Evolutionary conservation across 441 rosid genomes (phyloP).

Genomic region (Metrosideros polymorpha): DNA sequence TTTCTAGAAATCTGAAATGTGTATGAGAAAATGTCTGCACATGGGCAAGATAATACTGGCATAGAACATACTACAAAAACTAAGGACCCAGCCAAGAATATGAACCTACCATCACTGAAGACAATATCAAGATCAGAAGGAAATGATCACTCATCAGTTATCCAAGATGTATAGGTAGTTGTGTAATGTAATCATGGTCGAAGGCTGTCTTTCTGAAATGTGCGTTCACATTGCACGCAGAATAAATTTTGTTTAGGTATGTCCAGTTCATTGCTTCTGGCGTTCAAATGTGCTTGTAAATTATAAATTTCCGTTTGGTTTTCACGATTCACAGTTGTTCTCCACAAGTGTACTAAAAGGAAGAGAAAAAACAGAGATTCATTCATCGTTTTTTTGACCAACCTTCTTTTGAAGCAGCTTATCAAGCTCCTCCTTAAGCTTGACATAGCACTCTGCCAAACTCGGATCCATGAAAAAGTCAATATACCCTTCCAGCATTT

Average conservation of each 20-base stretch:
- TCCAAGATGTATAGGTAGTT: not conserved
- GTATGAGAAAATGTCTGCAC: not conserved
- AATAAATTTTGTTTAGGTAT: not conserved
- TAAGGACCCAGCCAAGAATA: not conserved
- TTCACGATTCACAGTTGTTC: not conserved
- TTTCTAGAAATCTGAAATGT: not conserved
- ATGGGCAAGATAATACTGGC: not conserved
- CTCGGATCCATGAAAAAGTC: conserved; percentile 95
- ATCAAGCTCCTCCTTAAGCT: conserved; percentile 80
- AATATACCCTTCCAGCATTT: conserved; percentile 88
- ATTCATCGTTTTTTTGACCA: not conserved
- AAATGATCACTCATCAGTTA: not conserved
- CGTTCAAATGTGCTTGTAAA: not conserved
- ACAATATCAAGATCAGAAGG: not conserved
- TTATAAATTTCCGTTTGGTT: not conserved
- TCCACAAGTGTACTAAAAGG: not conserved
- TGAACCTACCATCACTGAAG: not conserved
- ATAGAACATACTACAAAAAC: not conserved
- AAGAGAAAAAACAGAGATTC: not conserved
- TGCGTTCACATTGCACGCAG: not conserved
- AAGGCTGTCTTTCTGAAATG: not conserved
- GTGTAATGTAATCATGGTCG: not conserved
- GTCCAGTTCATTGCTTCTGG: not conserved
- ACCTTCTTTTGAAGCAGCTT: conserved; percentile 77
- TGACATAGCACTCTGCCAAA: conserved; percentile 78